Base-by-base conservation (phyloP, 2,329 filamentous ascomycete species). In the Pezicula rhizophila region DNA sequence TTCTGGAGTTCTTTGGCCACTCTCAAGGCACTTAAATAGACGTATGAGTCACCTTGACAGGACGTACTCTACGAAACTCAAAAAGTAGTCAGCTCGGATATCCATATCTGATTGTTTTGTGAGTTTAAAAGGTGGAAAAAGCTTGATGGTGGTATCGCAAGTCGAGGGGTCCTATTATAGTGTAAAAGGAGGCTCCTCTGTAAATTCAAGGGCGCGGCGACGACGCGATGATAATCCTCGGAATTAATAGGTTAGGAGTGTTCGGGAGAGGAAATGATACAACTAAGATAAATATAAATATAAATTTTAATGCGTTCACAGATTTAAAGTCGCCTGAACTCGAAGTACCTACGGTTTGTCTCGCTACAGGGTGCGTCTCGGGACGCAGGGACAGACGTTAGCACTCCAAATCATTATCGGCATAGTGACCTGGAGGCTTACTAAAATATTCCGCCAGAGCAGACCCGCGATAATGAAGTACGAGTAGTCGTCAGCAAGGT, bases 221-320 rank as follows among this genome's bases (percentile, higher is more conserved):
- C 33, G 20, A 46, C 26, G 20, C 11, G 15, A 11, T 46, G 2
- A 46, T 37, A 23, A 37, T 37, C 38, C 38, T 46, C 33, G 33
- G 43, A 46, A 46, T 25, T 46, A 25, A 38, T 46, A 46, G 31
- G 31, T 38, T 25, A 38, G 43, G 43, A 38, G 4, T 35, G 38
- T 46, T 46, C 18, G 33, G 43, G 31, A 38, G 18, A 46, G 14
- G 10, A 2, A 40, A 40, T 2, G 73, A n/a, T 35, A 35, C n/a
- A n/a, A 35, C 33, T 50, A 82, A 82, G 4, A 72, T 92, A 52
- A 66, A 68, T 1, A 73, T 89, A 3, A 71, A 69, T 7, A 75
- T 76, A 11, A 66, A 72, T 1, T 73, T 35, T 35, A 3, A 3
- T 35, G 4, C 3, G 4, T 4, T 35, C 4, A n/a, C 4, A 35